Evolutionary conservation across 1,139 yeast genomes (phyloP).

Genomic region (Pichia sp.): DNA sequence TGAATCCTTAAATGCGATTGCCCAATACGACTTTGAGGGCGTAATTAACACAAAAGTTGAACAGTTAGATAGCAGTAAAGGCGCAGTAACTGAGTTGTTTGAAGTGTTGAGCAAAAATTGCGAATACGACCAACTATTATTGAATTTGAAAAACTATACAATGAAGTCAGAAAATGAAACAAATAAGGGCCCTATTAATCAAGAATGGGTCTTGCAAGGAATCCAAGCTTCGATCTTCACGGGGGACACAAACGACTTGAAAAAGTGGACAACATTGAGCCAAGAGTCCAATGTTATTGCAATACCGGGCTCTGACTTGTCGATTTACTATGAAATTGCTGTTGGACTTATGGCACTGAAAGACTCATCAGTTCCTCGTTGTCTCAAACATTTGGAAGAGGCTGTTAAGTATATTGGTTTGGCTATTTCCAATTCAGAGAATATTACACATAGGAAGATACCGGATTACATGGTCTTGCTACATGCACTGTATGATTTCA

Average conservation of each 20-base stretch:
- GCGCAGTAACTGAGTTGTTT: constrained; percentile 39
- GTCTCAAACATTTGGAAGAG: constrained; percentile 41
- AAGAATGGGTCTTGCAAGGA: constrained; percentile 64
- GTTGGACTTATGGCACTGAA: constrained; percentile 49
- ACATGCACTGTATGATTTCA: constrained; percentile 68
- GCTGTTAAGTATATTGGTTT: constrained; percentile 57
- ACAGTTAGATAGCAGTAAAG: constrained; percentile 16
- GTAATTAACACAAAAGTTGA: constrained; percentile 17
- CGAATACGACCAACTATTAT: constrained; percentile 44
- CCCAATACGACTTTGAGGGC: constrained; percentile 29
- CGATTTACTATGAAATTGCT: constrained; percentile 65
- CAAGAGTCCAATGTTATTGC: constrained; percentile 35
- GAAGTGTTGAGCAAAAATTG: constrained; percentile 57
- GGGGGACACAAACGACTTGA: constrained; percentile 50
- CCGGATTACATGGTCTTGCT: constrained; percentile 48
- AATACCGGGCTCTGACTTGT: constrained; percentile 45
- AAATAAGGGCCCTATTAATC: constrained; percentile 3
- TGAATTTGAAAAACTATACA: constrained; percentile 28
- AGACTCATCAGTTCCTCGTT: constrained; percentile 32
- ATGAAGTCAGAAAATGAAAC: constrained; percentile 3
- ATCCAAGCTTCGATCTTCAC: constrained; percentile 68
- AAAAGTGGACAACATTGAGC: constrained; percentile 52
- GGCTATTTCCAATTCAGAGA: constrained; percentile 55
- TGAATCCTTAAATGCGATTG: constrained; percentile 73
- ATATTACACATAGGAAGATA: constrained; percentile 46